phyloP scores from a whole-genome alignment of 2,329 filamentous ascomycete genomes.

The Pyricularia grisea region DNA sequence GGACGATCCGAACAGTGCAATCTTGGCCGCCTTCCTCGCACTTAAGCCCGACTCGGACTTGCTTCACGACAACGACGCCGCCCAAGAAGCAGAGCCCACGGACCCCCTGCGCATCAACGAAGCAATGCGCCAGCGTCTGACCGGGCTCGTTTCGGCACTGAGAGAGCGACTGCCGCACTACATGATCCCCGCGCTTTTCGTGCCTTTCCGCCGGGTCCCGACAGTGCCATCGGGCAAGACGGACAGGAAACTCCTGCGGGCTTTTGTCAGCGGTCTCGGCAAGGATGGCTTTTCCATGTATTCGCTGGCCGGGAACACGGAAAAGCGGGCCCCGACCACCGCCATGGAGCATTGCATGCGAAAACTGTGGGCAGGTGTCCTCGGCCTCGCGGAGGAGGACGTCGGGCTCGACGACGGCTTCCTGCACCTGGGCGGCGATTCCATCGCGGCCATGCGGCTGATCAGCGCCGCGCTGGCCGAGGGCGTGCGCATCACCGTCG shows the following conservation, averaged over 20 bases:
- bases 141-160: conserved; percentile 5
- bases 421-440: neutral
- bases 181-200: conserved; percentile 15
- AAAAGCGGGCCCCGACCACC: neutral
- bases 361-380: neutral
- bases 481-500: neutral
- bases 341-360: neutral
- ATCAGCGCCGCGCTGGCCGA: neutral
- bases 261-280: conserved; percentile 6
- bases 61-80: neutral
- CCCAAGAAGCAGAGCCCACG: neutral
- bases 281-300: conserved; percentile 7
- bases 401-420: neutral
- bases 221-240: conserved; percentile 14
- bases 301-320: conserved; percentile 13
- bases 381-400: neutral
- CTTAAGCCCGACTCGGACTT: neutral
- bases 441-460: conserved; percentile 1
- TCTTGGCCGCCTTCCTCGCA: neutral
- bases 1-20: neutral
- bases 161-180: conserved; percentile 9
- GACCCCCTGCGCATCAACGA: neutral
- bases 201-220: conserved; percentile 16
- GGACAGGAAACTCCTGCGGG: conserved; percentile 11
- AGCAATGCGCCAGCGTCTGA: neutral